Evolutionary conservation across 768 basidiomycete genomes (phyloP).

Genomic region (Amanita subjunquillea): DNA sequence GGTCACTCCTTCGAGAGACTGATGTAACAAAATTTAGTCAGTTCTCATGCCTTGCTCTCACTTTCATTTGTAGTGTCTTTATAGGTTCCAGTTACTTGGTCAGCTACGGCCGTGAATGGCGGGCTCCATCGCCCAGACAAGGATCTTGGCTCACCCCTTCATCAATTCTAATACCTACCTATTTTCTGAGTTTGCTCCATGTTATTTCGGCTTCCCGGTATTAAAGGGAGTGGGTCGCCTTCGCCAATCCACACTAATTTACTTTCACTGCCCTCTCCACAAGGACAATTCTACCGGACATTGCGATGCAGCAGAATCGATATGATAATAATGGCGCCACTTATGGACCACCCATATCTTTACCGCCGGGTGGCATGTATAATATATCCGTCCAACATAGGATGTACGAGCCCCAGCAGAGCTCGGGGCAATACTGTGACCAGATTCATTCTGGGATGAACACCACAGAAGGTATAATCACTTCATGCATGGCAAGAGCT

Average conservation of each 20-base stretch:
- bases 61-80: constrained; percentile 18
- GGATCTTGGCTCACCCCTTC: not conserved
- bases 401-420: constrained; percentile 22
- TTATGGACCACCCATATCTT: constrained; percentile 19
- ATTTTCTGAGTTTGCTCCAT: constrained; percentile 24
- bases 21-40: constrained; percentile 21
- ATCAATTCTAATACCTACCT: constrained; percentile 4
- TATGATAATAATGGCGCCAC: constrained; percentile 27
- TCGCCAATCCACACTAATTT: constrained; percentile 7
- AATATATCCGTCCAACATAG: constrained; percentile 12
- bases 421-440: constrained; percentile 23
- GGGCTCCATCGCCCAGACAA: constrained; percentile 32
- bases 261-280: constrained; percentile 9
- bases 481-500: not conserved
- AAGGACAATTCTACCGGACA: constrained; percentile 12
- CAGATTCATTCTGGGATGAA: constrained; percentile 13
- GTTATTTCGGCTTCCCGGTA: constrained; percentile 29
- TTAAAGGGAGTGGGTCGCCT: constrained; percentile 26
- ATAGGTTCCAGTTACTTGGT: constrained; percentile 27
- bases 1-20: constrained; percentile 18
- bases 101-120: constrained; percentile 28
- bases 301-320: constrained; percentile 23
- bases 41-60: constrained; percentile 12
- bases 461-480: constrained; percentile 10
- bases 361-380: constrained; percentile 19